Conservation (phyloP, 139 green algal species). For the Volvox africanus region DNA sequence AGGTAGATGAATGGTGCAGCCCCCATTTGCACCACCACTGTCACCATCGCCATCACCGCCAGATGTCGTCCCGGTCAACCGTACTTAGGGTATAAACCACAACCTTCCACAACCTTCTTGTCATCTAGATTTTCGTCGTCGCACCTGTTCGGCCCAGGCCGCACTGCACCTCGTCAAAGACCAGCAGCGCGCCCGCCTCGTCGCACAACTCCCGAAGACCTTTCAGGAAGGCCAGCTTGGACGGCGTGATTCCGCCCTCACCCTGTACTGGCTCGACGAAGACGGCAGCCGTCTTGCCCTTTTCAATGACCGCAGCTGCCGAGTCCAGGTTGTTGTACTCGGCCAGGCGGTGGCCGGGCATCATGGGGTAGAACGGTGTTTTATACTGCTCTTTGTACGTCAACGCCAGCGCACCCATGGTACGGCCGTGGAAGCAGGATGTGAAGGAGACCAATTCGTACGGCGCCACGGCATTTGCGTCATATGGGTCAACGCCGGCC, state of each 20-base stretch:
- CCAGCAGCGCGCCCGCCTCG: conserved; percentile 91
- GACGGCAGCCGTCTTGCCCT: conserved; percentile 91
- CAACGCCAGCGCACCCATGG: conserved; percentile 95
- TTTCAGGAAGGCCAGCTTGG: conserved; percentile 73
- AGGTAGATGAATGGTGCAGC: no score
- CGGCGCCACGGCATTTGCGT: conserved; percentile 70
- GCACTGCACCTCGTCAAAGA: conserved; percentile 95
- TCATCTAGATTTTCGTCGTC: neutral
- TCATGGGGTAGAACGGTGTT: conserved; percentile 95
- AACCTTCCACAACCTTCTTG: no score
- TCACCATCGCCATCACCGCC: no score
- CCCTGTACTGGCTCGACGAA: conserved; percentile 99
- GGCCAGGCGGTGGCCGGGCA: conserved; percentile 81
- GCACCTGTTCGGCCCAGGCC: conserved; percentile 67
- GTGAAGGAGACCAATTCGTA: conserved; percentile 96
- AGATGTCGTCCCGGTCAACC: no score
- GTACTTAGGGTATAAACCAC: no score
- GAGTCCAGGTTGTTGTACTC: conserved; percentile 85
- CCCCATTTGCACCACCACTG: no score
- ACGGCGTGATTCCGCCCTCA: conserved; percentile 90
- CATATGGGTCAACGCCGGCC: conserved; percentile 84
- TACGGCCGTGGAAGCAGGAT: conserved; percentile 96
- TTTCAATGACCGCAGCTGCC: conserved; percentile 73
- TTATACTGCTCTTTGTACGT: conserved; percentile 98
- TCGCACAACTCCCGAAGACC: conserved; percentile 95